These are phyloP conservation scores for Alternaria hordeiaustralica DNA, from an alignment of 2,329 filamentous ascomycete genomes.

Conservation along the genomic window DNA sequence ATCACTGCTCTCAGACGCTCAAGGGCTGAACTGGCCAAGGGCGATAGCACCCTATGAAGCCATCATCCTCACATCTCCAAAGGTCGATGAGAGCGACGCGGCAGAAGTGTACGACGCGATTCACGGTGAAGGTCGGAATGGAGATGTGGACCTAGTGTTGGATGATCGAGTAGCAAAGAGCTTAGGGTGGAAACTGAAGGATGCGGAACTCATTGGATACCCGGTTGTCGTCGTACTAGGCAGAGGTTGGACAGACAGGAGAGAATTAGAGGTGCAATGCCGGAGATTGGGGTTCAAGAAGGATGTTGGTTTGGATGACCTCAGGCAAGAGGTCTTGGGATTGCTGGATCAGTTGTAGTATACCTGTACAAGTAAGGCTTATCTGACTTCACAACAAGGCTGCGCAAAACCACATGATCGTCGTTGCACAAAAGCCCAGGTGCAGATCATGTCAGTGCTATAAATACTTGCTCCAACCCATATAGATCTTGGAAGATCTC, in stretches of 20 bases:
- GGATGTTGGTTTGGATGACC: conserved; percentile 59
- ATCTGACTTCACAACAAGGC: not conserved
- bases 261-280: conserved; percentile 77
- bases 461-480: not conserved
- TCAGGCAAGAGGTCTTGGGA: conserved; percentile 53
- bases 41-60: conserved; percentile 85
- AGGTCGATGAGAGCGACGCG: conserved; percentile 57
- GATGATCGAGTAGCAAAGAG: conserved; percentile 58
- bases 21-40: conserved; percentile 84
- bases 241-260: conserved; percentile 38
- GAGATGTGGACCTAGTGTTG: conserved; percentile 36
- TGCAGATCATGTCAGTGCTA: not conserved
- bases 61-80: conserved; percentile 64
- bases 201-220: conserved; percentile 89
- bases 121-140: not conserved
- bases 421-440: not conserved
- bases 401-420: not conserved
- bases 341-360: conserved; percentile 30
- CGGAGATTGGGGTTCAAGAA: conserved; percentile 69
- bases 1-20: conserved; percentile 71
- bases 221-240: conserved; percentile 83
- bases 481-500: not conserved
- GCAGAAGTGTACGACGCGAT: conserved; percentile 70
- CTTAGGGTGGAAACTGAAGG: conserved; percentile 84
- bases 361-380: not conserved